These are phyloP conservation scores for Chloranthus sessilifolius DNA, from an alignment of 164 flowering plant genomes.

Conservation along the genomic window DNA sequence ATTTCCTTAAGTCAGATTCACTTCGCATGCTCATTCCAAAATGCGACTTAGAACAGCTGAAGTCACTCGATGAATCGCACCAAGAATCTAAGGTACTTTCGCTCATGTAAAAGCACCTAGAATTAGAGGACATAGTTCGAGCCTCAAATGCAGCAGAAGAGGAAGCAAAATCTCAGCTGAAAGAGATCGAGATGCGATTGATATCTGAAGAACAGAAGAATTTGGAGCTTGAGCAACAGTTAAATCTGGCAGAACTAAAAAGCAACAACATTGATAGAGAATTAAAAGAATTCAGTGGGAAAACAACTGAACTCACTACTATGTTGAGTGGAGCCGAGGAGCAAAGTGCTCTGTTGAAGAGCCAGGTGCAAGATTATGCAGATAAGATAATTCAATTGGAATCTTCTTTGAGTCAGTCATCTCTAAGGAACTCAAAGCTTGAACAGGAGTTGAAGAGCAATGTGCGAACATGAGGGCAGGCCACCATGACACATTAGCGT, in stretches of 20 bases:
- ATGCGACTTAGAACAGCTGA: constrained; percentile 62
- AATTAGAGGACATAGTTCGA: constrained; percentile 50
- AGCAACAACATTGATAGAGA: constrained; percentile 48
- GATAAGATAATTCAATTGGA: constrained; percentile 45
- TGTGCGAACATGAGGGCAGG: constrained; percentile 72
- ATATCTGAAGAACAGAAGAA: constrained; percentile 54
- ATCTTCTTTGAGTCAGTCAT: constrained; percentile 36
- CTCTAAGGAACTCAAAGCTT: constrained; percentile 42
- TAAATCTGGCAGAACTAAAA: constrained; percentile 44
- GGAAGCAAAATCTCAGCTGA: constrained; percentile 46
- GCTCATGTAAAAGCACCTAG: constrained; percentile 47
- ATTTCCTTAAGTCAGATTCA: constrained; percentile 49
- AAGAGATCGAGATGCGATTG: constrained; percentile 42
- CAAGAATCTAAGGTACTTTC: constrained; percentile 45
- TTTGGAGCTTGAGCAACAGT: constrained; percentile 60
- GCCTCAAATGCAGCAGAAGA: constrained; percentile 55
- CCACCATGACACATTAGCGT: constrained; percentile 51
- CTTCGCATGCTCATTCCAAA: constrained; percentile 58
- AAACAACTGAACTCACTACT: constrained; percentile 33
- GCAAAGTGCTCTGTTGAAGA: constrained; percentile 36
- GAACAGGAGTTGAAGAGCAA: constrained; percentile 56
- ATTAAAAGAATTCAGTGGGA: constrained; percentile 36
- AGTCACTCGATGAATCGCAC: constrained; percentile 54
- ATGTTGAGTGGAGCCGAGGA: constrained; percentile 36
- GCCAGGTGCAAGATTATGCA: constrained; percentile 37